A percentile compares a stretch with the other conserved stretches of the same genome.
These are phyloP conservation scores for Venustampulla echinocandica DNA, from an alignment of 495 filamentous ascomycete species.

Conservation along the genomic window DNA sequence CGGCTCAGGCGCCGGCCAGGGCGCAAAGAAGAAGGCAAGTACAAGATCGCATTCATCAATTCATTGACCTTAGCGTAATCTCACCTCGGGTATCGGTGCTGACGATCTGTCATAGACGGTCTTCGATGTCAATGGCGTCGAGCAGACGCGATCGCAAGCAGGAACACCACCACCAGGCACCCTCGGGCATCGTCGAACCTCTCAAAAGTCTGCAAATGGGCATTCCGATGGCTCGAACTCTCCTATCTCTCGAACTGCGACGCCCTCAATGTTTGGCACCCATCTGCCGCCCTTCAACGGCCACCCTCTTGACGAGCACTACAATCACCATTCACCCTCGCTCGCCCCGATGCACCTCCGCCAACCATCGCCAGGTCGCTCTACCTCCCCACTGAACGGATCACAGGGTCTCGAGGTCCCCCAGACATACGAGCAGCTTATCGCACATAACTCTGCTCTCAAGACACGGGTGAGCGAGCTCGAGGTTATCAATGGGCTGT, in stretches of 20 bases:
- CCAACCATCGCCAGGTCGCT: slow-evolving; percentile 58
- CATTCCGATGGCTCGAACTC: slow-evolving; percentile 73
- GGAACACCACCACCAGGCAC: slow-evolving; percentile 39
- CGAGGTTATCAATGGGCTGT: slow-evolving; percentile 92
- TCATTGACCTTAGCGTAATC: too few species aligned
- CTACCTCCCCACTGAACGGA: slow-evolving; percentile 58
- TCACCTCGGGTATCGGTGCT: too few species aligned
- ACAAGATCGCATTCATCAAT: background rate
- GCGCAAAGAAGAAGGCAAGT: slow-evolving; percentile 80
- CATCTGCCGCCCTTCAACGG: slow-evolving; percentile 66
- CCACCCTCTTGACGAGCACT: slow-evolving; percentile 53
- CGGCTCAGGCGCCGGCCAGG: slow-evolving; percentile 48
- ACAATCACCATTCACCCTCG: slow-evolving; percentile 51
- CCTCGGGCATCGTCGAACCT: slow-evolving; percentile 46
- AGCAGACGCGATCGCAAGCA: slow-evolving; percentile 46
- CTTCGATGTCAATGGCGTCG: slow-evolving; percentile 49
- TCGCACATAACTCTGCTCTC: slow-evolving; percentile 67
- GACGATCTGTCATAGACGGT: slow-evolving; percentile 32
- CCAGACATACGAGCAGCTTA: slow-evolving; percentile 70
- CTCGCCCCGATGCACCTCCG: slow-evolving; percentile 45
- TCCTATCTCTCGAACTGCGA: slow-evolving; percentile 78
- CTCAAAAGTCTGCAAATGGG: slow-evolving; percentile 63
- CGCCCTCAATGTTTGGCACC: slow-evolving; percentile 58
- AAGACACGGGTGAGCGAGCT: slow-evolving; percentile 90
- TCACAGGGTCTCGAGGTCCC: slow-evolving; percentile 68